Evolutionary conservation across 2,329 filamentous ascomycete species (phyloP).

Genomic region (Coniochaeta sp.): DNA sequence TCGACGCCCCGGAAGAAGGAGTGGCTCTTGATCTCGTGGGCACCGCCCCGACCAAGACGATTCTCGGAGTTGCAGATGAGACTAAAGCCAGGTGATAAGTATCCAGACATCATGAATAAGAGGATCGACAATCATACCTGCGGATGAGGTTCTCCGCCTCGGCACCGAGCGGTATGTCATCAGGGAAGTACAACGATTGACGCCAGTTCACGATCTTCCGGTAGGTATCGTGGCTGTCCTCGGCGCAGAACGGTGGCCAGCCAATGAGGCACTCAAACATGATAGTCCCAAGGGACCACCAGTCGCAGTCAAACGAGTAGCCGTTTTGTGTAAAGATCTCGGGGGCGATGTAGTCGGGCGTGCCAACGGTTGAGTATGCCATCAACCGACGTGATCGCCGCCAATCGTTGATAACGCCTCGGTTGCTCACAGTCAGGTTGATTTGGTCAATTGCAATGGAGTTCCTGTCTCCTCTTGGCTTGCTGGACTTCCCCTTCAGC

Average conservation of each 20-base stretch:
- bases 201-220: slow-evolving; percentile 99
- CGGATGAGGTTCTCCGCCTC: slow-evolving; percentile 90
- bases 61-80: slow-evolving; percentile 92
- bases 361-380: slow-evolving; percentile 97
- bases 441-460: slow-evolving; percentile 97
- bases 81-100: slow-evolving; percentile 37
- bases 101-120: neutral
- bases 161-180: slow-evolving; percentile 79
- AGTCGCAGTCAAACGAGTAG: slow-evolving; percentile 95
- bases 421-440: slow-evolving; percentile 95
- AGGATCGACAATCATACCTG: slow-evolving; percentile 50
- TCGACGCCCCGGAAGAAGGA: slow-evolving; percentile 95
- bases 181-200: slow-evolving; percentile 90
- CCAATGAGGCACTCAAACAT: slow-evolving; percentile 99
- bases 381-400: slow-evolving; percentile 89
- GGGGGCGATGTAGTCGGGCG: slow-evolving; percentile 95
- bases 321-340: slow-evolving; percentile 97
- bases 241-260: slow-evolving; percentile 98
- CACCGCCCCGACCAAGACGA: slow-evolving; percentile 79
- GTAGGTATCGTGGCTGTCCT: slow-evolving; percentile 96
- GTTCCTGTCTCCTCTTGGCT: slow-evolving; percentile 73
- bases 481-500: slow-evolving; percentile 69
- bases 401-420: slow-evolving; percentile 98
- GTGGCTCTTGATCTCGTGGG: slow-evolving; percentile 87
- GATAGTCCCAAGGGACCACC: slow-evolving; percentile 98